These are phyloP conservation scores for Zymoseptoria brevis DNA, from an alignment of 2,329 filamentous ascomycete species.

Conservation along the genomic window DNA sequence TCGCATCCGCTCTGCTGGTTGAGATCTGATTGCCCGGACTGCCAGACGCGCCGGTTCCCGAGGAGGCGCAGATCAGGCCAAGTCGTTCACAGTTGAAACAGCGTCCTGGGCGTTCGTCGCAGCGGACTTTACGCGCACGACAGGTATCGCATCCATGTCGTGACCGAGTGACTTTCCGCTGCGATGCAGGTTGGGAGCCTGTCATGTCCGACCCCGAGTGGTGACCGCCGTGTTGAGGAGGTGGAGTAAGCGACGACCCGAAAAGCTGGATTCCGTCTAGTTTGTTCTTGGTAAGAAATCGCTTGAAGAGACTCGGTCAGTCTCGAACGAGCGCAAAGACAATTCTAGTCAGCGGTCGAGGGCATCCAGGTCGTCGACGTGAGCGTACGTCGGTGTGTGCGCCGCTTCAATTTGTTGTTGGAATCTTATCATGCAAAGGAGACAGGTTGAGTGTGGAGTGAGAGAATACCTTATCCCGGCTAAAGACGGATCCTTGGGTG, in stretches of 20 bases:
- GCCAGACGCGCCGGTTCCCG: neutral
- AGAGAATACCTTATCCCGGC: neutral
- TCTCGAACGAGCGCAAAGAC: neutral
- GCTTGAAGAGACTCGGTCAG: no score
- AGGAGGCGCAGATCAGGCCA: constrained; percentile 15
- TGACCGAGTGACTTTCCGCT: constrained; percentile 8
- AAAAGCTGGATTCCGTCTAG: neutral
- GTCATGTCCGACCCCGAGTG: neutral
- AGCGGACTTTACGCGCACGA: constrained; percentile 18
- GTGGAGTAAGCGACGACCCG: neutral
- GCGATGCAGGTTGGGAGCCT: neutral
- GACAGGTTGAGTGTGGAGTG: neutral
- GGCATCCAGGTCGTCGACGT: neutral
- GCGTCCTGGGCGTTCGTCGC: constrained; percentile 11
- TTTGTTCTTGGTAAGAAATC: neutral
- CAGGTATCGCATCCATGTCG: constrained; percentile 18
- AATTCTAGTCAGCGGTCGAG: neutral
- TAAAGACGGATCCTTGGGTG: neutral
- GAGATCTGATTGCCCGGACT: neutral
- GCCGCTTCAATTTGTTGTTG: neutral
- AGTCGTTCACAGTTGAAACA: constrained; percentile 19
- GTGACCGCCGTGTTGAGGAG: neutral
- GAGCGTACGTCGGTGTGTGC: no score
- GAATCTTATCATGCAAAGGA: neutral
- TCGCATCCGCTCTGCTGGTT: neutral